A percentile compares a stretch with the other conserved stretches of the same genome.
These are phyloP conservation scores for Buxus sempervirens DNA, from an alignment of 164 flowering plant species.

Conservation along the genomic window DNA sequence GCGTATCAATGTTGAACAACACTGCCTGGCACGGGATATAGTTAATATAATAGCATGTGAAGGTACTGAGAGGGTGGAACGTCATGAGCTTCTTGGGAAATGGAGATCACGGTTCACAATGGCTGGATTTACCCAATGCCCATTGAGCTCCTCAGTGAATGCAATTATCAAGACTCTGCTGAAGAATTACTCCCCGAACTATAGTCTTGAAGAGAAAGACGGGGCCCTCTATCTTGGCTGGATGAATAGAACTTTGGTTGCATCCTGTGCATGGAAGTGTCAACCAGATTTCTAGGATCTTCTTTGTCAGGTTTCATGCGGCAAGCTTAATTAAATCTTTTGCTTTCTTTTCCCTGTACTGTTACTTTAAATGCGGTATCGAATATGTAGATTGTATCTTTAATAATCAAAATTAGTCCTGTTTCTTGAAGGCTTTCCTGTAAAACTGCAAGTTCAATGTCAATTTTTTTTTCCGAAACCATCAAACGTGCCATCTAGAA, in stretches of 20 bases:
- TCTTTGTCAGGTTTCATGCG: no score
- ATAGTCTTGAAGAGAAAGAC: constrained; percentile 45
- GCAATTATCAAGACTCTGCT: constrained; percentile 44
- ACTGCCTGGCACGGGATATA: constrained; percentile 51
- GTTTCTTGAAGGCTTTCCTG: no score
- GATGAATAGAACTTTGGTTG: constrained; percentile 48
- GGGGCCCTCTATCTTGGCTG: constrained; percentile 58
- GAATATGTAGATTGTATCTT: no score
- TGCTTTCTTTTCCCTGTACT: no score
- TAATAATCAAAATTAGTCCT: no score
- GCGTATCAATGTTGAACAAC: constrained; percentile 53
- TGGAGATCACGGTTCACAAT: constrained; percentile 44
- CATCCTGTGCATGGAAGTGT: constrained; percentile 57
- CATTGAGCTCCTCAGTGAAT: constrained; percentile 46
- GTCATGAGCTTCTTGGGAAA: constrained; percentile 57
- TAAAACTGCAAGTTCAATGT: no score
- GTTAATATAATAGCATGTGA: constrained; percentile 59
- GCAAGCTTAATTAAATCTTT: neutral
- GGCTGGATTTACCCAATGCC: constrained; percentile 55
- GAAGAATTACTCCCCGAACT: constrained; percentile 33
- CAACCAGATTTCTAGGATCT: neutral
- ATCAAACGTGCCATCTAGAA: no score
- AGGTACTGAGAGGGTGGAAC: constrained; percentile 47
- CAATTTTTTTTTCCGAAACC: no score
- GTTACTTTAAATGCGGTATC: no score